Base-by-base conservation (phyloP, 768 basidiomycete genomes). In the Kwoniella pini region DNA sequence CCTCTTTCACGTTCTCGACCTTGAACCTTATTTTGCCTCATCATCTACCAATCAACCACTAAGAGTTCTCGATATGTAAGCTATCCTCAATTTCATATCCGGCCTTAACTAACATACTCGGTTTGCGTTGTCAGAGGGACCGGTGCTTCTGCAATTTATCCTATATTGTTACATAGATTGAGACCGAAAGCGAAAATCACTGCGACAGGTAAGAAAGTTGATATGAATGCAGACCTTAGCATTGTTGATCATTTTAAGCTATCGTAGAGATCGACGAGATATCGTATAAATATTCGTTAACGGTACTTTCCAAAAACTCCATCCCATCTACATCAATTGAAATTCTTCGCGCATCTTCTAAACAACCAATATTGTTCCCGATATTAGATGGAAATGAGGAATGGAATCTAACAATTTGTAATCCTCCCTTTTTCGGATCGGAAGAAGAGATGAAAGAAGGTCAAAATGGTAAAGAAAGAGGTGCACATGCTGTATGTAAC, bases 341-440 rank as follows among this genome's bases (percentile, higher is more conserved):
- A 0, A 64, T 92, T 3, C 55, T 83, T 9, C 57, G 65, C 45
- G 65, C 71, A 9, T 42, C 63, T 5, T 1, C 26, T 76, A 69
- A 72, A 0, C 81, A 80, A 2, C 76, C 79, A 0, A 83, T 90
- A 28, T 79, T 91, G 2, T 79, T 80, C 7, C 81, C 81, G 3
- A 69, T 84, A 1, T 31, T 70, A 9, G 45, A 60, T 54, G 30
- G 49, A 48, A 51, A 28, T 7, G 15, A 17, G 24, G 40, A 5
- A 50, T 42, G 26, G 69, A 85, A 88, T 58, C 91, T 95, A 65
- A 85, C 87, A 0, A 91, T 98, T 86, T 97, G 94, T 79, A 99
- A 98, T 76, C 95, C 95, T 0, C 95, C 95, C 0, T 99, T 99
- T 78, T 98, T 96, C 72, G 74, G 81, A n/a, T 89, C 86, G 57